Percentiles rank a stretch among this genome's conserved stretches.
phyloP scores from a whole-genome alignment of 495 filamentous ascomycete species.

The Neurospora africana region DNA sequence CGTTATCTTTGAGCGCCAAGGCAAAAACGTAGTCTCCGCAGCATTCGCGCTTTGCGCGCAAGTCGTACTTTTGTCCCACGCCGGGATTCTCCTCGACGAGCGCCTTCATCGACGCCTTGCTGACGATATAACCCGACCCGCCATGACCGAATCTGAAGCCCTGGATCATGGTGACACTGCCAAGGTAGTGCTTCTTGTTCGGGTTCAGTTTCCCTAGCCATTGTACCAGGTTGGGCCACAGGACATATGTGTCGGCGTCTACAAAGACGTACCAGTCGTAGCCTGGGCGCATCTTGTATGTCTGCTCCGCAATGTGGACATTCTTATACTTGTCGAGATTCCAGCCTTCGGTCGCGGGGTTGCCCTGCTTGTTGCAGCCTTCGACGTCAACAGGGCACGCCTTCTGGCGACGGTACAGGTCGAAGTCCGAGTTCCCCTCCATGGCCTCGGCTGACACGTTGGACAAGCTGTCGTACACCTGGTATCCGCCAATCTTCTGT shows the following conservation, averaged over 20 bases:
- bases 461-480: slow-evolving; percentile 42
- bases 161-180: slow-evolving; percentile 46
- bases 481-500: slow-evolving; percentile 36
- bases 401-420: slow-evolving; percentile 42
- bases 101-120: slow-evolving; percentile 42
- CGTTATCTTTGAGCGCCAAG: slow-evolving; percentile 43
- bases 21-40: slow-evolving; percentile 60
- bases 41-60: slow-evolving; percentile 46
- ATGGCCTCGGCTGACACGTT: slow-evolving; percentile 29
- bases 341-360: slow-evolving; percentile 34
- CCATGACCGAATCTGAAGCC: slow-evolving; percentile 54
- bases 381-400: slow-evolving; percentile 31
- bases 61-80: slow-evolving; percentile 40
- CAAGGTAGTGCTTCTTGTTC: slow-evolving; percentile 43
- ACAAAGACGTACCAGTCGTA: slow-evolving; percentile 61
- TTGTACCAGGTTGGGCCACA: slow-evolving; percentile 49
- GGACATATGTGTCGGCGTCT: slow-evolving; percentile 57
- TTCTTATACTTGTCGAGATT: slow-evolving; percentile 39
- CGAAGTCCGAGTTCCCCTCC: slow-evolving; percentile 38
- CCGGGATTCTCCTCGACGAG: slow-evolving; percentile 28
- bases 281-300: slow-evolving; percentile 31
- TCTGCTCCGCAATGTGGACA: slow-evolving; percentile 34
- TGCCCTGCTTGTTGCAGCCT: slow-evolving; percentile 25
- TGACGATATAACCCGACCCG: slow-evolving; percentile 57
- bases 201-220: slow-evolving; percentile 47